Conservation (phyloP, 2,329 filamentous ascomycete genomes). For the Diaporthe citri region DNA sequence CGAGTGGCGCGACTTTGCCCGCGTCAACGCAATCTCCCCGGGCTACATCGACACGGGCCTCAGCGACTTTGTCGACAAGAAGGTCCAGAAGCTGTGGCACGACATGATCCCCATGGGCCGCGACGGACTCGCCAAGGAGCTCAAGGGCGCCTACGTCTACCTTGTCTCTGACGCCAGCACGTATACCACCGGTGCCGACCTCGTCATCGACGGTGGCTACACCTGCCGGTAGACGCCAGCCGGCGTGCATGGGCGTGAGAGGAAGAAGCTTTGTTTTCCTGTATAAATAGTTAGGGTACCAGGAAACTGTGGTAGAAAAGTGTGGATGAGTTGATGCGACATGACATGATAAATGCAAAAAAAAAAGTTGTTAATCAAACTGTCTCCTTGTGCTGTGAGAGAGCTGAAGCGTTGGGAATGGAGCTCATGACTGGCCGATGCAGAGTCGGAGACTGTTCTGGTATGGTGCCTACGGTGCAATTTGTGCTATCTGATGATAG, state of each 20-base stretch:
- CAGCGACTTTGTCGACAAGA: conserved; percentile 70
- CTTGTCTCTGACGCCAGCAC: conserved; percentile 80
- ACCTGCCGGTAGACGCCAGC: conserved; percentile 55
- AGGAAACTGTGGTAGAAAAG: neutral
- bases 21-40: conserved; percentile 67
- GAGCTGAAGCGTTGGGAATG: neutral
- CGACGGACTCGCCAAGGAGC: conserved; percentile 75
- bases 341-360: neutral
- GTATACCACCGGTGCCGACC: conserved; percentile 80
- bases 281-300: conserved; percentile 8
- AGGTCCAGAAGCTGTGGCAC: conserved; percentile 79
- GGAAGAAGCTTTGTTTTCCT: neutral
- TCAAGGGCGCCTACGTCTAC: conserved; percentile 83
- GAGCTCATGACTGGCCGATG: neutral
- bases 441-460: neutral
- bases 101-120: conserved; percentile 81
- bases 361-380: neutral
- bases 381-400: neutral
- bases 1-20: conserved; percentile 72
- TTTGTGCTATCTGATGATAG: neutral
- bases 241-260: neutral
- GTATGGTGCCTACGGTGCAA: neutral
- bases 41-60: conserved; percentile 77
- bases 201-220: conserved; percentile 80
- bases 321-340: neutral